Conservation (phyloP, 1,139 yeast genomes). For the Yamadazyma friedrichii region DNA sequence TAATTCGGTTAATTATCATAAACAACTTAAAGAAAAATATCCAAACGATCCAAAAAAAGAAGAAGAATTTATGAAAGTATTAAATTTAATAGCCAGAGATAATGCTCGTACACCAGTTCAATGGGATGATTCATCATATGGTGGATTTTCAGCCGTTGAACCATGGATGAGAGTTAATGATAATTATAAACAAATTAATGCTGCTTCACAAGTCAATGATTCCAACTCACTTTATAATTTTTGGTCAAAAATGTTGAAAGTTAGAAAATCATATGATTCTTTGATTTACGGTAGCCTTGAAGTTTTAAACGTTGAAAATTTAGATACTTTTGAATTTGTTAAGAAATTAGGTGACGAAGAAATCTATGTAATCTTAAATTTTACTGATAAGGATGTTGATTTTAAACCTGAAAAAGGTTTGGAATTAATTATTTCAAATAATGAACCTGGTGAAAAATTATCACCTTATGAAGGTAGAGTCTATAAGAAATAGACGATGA, state of each 20-base stretch:
- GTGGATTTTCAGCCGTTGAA: constrained; percentile 48
- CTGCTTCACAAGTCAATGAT: constrained; percentile 45
- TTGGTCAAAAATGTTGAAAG: constrained; percentile 42
- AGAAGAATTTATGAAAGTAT: constrained; percentile 30
- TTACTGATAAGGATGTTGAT: constrained; percentile 30
- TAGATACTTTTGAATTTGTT: constrained; percentile 12
- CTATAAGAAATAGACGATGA: constrained; percentile 19
- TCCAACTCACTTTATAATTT: constrained; percentile 46
- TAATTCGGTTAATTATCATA: constrained; percentile 43
- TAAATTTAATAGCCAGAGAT: constrained; percentile 48
- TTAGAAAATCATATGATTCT: constrained; percentile 46
- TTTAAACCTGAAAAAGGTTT: constrained; percentile 29
- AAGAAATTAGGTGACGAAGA: constrained; percentile 18
- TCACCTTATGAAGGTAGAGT: constrained; percentile 41
- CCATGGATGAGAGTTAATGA: constrained; percentile 62
- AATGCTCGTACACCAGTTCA: constrained; percentile 61
- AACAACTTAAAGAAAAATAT: constrained; percentile 29
- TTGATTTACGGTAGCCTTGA: constrained; percentile 48
- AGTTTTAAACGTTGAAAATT: constrained; percentile 26
- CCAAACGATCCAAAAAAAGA: constrained; percentile 30
- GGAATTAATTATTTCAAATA: constrained; percentile 30
- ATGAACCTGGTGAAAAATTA: constrained; percentile 21
- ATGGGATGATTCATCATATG: constrained; percentile 49
- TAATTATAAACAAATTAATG: constrained; percentile 50
- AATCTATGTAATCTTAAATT: constrained; percentile 48